Percentiles rank a stretch among this genome's conserved stretches.
Conservation (phyloP, 495 filamentous ascomycete genomes). For the Cladorrhinum samala region DNA sequence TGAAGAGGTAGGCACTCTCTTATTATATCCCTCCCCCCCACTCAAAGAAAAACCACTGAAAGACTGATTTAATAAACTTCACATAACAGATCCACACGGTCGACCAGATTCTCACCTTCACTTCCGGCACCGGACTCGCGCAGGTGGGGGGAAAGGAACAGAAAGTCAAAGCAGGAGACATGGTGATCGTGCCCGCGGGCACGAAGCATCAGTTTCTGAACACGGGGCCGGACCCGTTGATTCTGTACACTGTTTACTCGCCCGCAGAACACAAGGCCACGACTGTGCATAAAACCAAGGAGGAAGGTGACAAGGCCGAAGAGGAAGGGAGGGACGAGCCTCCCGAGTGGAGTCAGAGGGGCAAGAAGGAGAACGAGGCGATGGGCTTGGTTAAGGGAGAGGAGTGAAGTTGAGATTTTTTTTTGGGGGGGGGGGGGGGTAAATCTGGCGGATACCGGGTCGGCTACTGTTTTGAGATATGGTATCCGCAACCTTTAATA, state of each 20-base stretch:
- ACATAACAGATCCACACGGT: slow-evolving; percentile 45
- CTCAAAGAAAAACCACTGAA: no score
- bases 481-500: no score
- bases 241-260: slow-evolving; percentile 57
- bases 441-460: no score
- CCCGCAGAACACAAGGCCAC: slow-evolving; percentile 53
- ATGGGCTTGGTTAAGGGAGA: slow-evolving; percentile 44
- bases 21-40: no score
- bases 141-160: slow-evolving; percentile 56
- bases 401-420: no score
- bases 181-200: slow-evolving; percentile 59
- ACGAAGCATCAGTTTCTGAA: slow-evolving; percentile 66
- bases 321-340: slow-evolving; percentile 56
- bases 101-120: slow-evolving; percentile 61
- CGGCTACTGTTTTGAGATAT: no score
- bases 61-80: no score
- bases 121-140: slow-evolving; percentile 49
- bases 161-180: slow-evolving; percentile 50
- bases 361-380: slow-evolving; percentile 53
- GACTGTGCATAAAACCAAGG: slow-evolving; percentile 56
- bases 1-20: slow-evolving; percentile 54
- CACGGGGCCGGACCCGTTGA: slow-evolving; percentile 45
- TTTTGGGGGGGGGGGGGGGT: no score
- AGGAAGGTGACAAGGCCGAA: slow-evolving; percentile 54
- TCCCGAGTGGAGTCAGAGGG: slow-evolving; percentile 50